phyloP scores from a whole-genome alignment of 192 early-diverging fungal species.

The Spinellus fusiger region DNA sequence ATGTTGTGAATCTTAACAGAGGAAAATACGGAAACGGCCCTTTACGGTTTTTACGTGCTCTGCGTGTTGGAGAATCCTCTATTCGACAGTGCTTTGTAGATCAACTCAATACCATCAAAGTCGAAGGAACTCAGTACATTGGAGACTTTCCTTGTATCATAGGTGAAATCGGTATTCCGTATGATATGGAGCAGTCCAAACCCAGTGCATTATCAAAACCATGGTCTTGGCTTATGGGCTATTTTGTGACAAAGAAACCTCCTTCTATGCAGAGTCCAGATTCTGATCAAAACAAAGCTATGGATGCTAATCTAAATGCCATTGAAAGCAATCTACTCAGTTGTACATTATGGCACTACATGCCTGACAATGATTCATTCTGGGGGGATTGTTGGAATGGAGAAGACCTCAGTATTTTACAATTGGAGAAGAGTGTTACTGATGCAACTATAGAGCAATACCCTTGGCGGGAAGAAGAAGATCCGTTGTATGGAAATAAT shows the following conservation, averaged over 20 bases:
- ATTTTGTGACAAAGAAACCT: conserved; percentile 8
- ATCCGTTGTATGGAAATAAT: background rate
- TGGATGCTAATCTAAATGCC: conserved; percentile 48
- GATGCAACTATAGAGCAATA: too few relatives aligned
- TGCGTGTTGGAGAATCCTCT: conserved; percentile 46
- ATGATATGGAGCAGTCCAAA: conserved; percentile 39
- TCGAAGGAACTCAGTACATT: conserved; percentile 38
- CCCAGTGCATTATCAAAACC: conserved; percentile 17
- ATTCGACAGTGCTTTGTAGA: conserved; percentile 46
- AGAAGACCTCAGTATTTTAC: conserved; percentile 45
- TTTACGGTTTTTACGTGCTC: conserved; percentile 35
- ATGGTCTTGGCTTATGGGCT: too few relatives aligned
- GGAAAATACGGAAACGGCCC: conserved; percentile 42
- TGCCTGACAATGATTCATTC: conserved; percentile 40
- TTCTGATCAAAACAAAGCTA: conserved; percentile 45
- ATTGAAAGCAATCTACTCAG: conserved; percentile 41
- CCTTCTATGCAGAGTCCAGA: conserved; percentile 12
- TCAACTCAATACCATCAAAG: conserved; percentile 37
- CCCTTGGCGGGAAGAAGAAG: too few relatives aligned
- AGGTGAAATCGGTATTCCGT: conserved; percentile 51
- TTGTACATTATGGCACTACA: conserved; percentile 51
- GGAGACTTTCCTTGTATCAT: conserved; percentile 43
- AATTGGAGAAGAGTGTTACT: background rate
- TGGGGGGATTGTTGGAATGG: conserved; percentile 55
- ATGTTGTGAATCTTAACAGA: conserved; percentile 48